Conservation (phyloP, 495 filamentous ascomycete species). For the Trichoderma reesei region DNA sequence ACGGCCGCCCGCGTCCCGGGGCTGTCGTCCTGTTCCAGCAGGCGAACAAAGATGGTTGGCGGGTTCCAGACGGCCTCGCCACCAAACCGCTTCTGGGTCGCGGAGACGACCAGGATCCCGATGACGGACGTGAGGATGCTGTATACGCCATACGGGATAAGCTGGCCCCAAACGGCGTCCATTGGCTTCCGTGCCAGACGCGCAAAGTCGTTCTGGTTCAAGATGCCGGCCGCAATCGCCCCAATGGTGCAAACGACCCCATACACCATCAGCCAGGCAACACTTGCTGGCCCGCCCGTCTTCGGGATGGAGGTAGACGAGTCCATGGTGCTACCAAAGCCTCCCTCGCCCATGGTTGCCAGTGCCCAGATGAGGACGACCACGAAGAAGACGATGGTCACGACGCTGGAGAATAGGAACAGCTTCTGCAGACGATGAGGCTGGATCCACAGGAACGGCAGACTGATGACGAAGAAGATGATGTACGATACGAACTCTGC, state of each 20-base stretch:
- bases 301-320: background rate
- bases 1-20: conserved; percentile 27
- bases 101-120: conserved; percentile 30
- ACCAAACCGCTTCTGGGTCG: conserved; percentile 23
- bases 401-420: background rate
- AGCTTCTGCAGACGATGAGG: conserved; percentile 1
- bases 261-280: conserved; percentile 1
- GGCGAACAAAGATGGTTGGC: conserved; percentile 24
- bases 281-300: background rate
- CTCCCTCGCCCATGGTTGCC: conserved; percentile 7
- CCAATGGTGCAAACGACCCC: background rate
- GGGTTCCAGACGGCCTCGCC: conserved; percentile 33
- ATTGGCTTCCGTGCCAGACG: background rate
- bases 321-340: conserved; percentile 1
- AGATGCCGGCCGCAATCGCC: background rate
- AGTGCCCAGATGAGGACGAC: conserved; percentile 7
- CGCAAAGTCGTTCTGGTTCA: conserved; percentile 3
- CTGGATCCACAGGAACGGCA: conserved; percentile 3
- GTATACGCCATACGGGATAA: background rate
- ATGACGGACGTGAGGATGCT: conserved; percentile 12
- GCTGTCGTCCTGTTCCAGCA: conserved; percentile 23
- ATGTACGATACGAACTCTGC: conserved; percentile 21
- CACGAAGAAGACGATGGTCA: conserved; percentile 3
- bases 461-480: conserved; percentile 18
- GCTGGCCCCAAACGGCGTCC: conserved; percentile 1